Percentiles rank a stretch among this genome's conserved stretches.
Conservation (phyloP, 1,284 basidiomycete species). For the Sanghuangporus sanghuang region DNA sequence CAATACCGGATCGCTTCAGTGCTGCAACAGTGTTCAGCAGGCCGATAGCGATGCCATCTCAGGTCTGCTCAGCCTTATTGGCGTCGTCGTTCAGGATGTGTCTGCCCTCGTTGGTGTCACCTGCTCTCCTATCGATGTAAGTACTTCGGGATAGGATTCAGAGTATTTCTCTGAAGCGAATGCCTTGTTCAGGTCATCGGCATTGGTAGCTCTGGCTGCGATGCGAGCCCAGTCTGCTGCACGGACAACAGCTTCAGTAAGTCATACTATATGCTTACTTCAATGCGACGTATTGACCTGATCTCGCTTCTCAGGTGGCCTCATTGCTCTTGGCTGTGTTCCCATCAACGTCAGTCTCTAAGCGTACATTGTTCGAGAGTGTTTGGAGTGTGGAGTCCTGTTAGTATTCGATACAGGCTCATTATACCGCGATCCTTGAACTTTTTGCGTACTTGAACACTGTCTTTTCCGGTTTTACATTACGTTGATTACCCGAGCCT, state of each 20-base stretch:
- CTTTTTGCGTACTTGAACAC: neutral
- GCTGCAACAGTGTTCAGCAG: constrained; percentile 8
- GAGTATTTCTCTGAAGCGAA: neutral
- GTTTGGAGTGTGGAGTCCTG: neutral
- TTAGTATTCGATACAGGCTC: neutral
- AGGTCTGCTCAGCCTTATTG: constrained; percentile 7
- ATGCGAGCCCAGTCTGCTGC: constrained; percentile 10
- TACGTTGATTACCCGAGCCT: neutral
- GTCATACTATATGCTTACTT: neutral
- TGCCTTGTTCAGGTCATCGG: constrained; percentile 1
- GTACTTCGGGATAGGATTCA: neutral
- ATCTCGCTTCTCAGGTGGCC: neutral
- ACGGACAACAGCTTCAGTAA: constrained; percentile 15
- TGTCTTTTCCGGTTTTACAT: neutral
- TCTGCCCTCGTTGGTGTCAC: constrained; percentile 18
- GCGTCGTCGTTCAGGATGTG: constrained; percentile 17
- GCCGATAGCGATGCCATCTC: neutral
- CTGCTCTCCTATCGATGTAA: constrained; percentile 20
- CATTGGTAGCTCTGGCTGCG: constrained; percentile 1
- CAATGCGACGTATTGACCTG: neutral
- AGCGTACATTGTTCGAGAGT: neutral
- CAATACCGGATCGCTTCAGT: constrained; percentile 14
- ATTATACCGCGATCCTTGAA: neutral
- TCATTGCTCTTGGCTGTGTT: constrained; percentile 11
- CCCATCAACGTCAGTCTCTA: constrained; percentile 8